Conservation (phyloP, 176 grass and related monocot genomes). For the Guadua angustifolia region DNA sequence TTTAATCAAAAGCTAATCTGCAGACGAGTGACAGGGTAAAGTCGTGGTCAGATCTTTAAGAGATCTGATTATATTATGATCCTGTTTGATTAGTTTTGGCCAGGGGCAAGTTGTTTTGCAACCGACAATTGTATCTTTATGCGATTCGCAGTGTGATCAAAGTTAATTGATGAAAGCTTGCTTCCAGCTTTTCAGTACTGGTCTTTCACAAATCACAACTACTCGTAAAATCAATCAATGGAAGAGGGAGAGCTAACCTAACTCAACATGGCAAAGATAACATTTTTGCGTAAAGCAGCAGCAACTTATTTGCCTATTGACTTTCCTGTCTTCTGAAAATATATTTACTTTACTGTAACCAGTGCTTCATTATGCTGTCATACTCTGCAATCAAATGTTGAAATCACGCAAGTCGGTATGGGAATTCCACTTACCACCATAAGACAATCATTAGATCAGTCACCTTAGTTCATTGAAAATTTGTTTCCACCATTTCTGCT, state of each 20-base stretch:
- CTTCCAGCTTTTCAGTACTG: slow-evolving; percentile 43
- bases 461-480: too few species aligned
- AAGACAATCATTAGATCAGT: too few species aligned
- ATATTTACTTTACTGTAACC: slow-evolving; percentile 15
- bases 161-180: slow-evolving; percentile 47
- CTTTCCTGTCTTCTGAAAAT: slow-evolving; percentile 32
- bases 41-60: slow-evolving; percentile 42
- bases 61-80: slow-evolving; percentile 35
- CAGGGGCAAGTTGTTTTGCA: slow-evolving; percentile 52
- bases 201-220: background rate
- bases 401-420: background rate
- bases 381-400: background rate
- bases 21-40: slow-evolving; percentile 41
- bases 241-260: slow-evolving; percentile 35
- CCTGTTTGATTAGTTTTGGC: slow-evolving; percentile 29
- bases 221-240: slow-evolving; percentile 31
- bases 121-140: slow-evolving; percentile 62
- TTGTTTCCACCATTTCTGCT: too few species aligned
- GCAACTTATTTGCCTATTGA: background rate
- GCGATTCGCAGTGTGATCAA: slow-evolving; percentile 46
- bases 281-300: slow-evolving; percentile 1
- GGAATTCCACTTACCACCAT: too few species aligned
- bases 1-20: slow-evolving; percentile 49
- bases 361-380: slow-evolving; percentile 10
- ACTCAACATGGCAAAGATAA: slow-evolving; percentile 2